Evolutionary conservation across 1,139 yeast species (phyloP).

Genomic region (Candida glucosophila): DNA sequence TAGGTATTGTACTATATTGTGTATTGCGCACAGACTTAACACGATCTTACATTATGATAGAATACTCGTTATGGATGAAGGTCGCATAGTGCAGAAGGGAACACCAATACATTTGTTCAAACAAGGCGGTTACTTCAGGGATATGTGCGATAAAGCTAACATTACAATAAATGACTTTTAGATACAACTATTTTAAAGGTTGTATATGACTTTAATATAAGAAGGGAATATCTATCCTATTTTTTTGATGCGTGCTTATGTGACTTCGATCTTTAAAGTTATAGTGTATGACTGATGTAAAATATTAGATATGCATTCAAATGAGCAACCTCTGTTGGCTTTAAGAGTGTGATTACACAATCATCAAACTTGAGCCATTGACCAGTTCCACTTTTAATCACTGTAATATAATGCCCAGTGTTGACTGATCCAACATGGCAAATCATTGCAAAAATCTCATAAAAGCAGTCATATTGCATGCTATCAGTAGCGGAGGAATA

Average conservation of each 20-base stretch:
- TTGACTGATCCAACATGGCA: constrained; percentile 88
- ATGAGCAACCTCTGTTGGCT: constrained; percentile 54
- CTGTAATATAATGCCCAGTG: constrained; percentile 89
- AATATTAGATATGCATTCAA: constrained; percentile 75
- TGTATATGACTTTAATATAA: too few relatives aligned
- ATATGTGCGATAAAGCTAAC: constrained; percentile 32
- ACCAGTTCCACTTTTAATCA: constrained; percentile 62
- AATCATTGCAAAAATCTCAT: constrained; percentile 79
- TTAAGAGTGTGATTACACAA: constrained; percentile 64
- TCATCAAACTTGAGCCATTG: constrained; percentile 91
- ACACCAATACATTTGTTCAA: constrained; percentile 34
- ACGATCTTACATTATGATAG: constrained; percentile 45
- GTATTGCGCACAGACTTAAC: constrained; percentile 49
- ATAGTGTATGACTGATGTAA: constrained; percentile 52
- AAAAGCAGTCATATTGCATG: constrained; percentile 32
- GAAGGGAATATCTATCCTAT: too few relatives aligned
- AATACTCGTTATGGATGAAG: constrained; percentile 45
- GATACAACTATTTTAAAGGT: too few relatives aligned
- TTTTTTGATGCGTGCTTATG: background rate
- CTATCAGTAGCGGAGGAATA: constrained; percentile 22
- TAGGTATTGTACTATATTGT: constrained; percentile 38
- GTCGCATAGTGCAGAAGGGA: constrained; percentile 41
- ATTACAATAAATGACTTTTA: constrained; percentile 13
- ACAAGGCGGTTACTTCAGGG: constrained; percentile 28
- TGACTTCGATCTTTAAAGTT: constrained; percentile 2